phyloP scores from a whole-genome alignment of 2,329 filamentous ascomycete genomes.

The Sporothrix schenckii region DNA sequence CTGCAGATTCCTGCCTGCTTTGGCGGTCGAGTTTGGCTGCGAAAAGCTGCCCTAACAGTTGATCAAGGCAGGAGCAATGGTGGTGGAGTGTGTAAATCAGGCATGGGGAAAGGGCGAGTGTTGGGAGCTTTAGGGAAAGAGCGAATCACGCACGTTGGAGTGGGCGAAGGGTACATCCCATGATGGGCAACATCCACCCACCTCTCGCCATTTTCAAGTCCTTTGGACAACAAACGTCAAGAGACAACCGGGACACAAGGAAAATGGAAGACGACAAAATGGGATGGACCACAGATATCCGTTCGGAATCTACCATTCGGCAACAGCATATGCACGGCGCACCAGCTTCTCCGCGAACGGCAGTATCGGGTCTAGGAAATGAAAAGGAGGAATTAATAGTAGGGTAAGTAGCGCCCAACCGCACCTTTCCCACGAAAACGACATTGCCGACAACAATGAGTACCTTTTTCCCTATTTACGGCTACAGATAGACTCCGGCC shows the following conservation, averaged over 20 bases:
- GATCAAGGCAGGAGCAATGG: not conserved
- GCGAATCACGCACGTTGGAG: not conserved
- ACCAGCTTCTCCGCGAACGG: not conserved
- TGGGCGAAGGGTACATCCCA: not conserved
- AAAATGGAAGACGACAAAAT: not conserved
- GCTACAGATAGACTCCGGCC: not conserved
- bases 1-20: not conserved
- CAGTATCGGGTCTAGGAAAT: not conserved
- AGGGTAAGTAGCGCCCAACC: not conserved
- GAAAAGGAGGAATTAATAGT: not conserved
- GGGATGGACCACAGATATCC: not conserved
- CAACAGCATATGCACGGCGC: not conserved
- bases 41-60: not conserved
- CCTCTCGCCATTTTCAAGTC: not conserved
- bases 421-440: not conserved
- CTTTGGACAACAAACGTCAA: not conserved
- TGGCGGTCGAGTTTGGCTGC: not conserved
- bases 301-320: not conserved
- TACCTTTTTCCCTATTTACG: not conserved
- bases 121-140: constrained; percentile 7
- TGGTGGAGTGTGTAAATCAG: not conserved
- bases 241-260: not conserved
- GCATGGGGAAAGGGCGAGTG: not conserved
- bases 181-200: not conserved
- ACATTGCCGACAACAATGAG: not conserved